Percentiles rank a stretch among this genome's conserved stretches.
Conservation (phyloP, 2,329 filamentous ascomycete species). For the Delphinella strobiligena region DNA sequence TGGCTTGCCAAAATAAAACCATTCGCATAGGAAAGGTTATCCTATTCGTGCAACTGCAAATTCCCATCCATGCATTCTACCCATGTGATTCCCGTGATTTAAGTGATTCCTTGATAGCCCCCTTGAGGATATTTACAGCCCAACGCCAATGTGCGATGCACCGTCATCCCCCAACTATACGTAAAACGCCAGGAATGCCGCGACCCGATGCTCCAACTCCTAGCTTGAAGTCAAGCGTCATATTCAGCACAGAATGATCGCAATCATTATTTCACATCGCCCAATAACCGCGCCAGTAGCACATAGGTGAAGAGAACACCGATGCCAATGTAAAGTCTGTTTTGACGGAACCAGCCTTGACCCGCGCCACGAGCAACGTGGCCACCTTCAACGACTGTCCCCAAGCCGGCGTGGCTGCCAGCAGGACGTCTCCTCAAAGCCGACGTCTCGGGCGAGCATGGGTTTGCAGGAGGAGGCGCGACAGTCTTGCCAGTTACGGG, state of each 20-base stretch:
- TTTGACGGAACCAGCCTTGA: conserved; percentile 66
- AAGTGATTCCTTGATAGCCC: neutral
- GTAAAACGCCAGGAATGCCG: no score
- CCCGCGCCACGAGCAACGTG: conserved; percentile 65
- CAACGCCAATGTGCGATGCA: no score
- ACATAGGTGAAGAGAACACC: conserved; percentile 71
- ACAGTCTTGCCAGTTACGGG: conserved; percentile 50
- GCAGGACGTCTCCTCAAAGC: conserved; percentile 52
- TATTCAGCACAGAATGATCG: no score
- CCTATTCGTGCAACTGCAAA: neutral
- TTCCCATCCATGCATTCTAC: neutral
- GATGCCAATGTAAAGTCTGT: conserved; percentile 65
- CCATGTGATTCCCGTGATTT: no score
- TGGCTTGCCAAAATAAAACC: conserved; percentile 21
- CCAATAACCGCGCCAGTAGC: conserved; percentile 62
- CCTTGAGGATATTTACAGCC: no score
- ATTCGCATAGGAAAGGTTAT: conserved; percentile 7
- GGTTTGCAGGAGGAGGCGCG: conserved; percentile 25
- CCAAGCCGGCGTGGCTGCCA: conserved; percentile 41
- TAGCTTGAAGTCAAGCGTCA: no score
- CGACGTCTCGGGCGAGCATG: conserved; percentile 51
- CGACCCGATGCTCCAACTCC: no score
- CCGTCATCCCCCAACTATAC: no score
- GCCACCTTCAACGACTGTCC: conserved; percentile 65
- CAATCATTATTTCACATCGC: conserved; percentile 23